A percentile compares a stretch with the other conserved stretches of the same genome.
phyloP scores from a whole-genome alignment of 2,329 filamentous ascomycete species.

The Penicillium sp. region DNA sequence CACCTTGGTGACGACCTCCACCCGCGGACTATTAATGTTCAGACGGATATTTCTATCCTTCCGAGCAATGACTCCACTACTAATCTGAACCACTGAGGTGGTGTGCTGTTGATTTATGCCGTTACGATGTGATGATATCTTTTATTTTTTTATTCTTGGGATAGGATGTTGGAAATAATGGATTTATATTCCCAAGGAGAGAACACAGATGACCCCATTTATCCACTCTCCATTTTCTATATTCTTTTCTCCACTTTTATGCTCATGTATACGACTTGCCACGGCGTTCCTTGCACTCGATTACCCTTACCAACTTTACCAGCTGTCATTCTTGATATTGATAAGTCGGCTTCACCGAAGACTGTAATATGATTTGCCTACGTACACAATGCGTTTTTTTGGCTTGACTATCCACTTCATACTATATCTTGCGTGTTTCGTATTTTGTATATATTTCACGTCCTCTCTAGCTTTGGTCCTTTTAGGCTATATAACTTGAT shows the following conservation, averaged over 20 bases:
- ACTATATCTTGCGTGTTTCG: neutral
- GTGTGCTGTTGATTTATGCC: neutral
- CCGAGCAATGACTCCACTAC: conserved; percentile 23
- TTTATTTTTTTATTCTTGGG: neutral
- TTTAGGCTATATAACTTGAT: neutral
- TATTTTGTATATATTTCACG: neutral
- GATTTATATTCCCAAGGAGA: neutral
- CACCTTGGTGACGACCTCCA: conserved; percentile 17
- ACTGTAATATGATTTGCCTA: neutral
- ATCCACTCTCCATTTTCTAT: neutral
- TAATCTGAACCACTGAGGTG: neutral
- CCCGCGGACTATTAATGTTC: conserved; percentile 30
- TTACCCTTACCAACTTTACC: neutral
- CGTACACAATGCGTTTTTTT: neutral
- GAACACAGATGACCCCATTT: neutral
- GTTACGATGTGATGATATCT: conserved; percentile 22
- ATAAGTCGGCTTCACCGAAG: neutral
- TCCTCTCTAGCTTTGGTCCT: too few species aligned
- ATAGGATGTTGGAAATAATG: neutral
- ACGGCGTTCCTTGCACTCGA: neutral
- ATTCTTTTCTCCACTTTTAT: neutral
- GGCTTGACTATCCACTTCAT: neutral
- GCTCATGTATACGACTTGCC: neutral
- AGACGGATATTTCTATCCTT: conserved; percentile 33
- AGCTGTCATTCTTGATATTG: neutral